Conservation (phyloP, 208 protist species). For the Trypanosoma lewisi region DNA sequence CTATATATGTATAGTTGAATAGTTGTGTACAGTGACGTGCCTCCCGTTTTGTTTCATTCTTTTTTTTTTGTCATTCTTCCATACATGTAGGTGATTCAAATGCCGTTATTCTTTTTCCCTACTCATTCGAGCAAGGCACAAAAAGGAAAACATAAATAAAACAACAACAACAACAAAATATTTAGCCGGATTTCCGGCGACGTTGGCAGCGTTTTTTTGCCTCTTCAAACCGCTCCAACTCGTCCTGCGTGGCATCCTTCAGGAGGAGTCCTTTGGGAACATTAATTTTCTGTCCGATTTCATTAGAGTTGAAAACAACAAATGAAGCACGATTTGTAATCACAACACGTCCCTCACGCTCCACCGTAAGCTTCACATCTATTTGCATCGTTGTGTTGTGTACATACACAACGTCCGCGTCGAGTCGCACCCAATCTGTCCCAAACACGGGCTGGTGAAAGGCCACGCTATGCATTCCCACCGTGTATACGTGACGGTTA, state of each 20-base stretch:
- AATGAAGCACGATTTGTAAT: conserved; percentile 87
- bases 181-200: conserved; percentile 27
- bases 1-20: not conserved
- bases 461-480: conserved; percentile 88
- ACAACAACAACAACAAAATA: not conserved
- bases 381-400: conserved; percentile 91
- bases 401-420: conserved; percentile 83
- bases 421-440: conserved; percentile 85
- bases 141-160: conserved; percentile 11
- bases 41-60: too few relatives aligned
- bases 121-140: not conserved
- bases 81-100: too few relatives aligned
- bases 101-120: too few relatives aligned
- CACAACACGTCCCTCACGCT: conserved; percentile 50
- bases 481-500: conserved; percentile 83
- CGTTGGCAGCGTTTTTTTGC: conserved; percentile 57
- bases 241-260: conserved; percentile 55
- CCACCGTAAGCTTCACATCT: conserved; percentile 70
- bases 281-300: conserved; percentile 77
- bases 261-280: conserved; percentile 76
- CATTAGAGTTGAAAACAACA: conserved; percentile 81
- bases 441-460: conserved; percentile 85
- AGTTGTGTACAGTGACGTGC: too few relatives aligned
- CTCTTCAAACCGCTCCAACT: conserved; percentile 66
- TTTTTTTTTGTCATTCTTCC: too few relatives aligned